A percentile compares a stretch with the other conserved stretches of the same genome.
phyloP scores from a whole-genome alignment of 129 eudicot genomes.

The Apium graveolens region DNA sequence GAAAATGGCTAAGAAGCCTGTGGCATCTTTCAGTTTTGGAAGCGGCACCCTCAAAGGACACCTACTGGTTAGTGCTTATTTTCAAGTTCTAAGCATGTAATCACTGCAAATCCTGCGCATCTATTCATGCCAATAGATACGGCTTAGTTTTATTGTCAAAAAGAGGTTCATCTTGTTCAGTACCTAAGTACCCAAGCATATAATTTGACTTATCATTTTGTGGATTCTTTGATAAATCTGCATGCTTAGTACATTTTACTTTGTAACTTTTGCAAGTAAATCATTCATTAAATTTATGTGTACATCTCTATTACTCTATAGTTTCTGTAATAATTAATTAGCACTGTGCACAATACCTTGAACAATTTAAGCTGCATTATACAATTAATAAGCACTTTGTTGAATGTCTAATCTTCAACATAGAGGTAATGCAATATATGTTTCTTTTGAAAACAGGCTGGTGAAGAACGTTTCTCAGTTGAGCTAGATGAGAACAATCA shows the following conservation, averaged over 20 bases:
- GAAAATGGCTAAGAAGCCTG: conserved; percentile 26
- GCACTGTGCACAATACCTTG: not conserved
- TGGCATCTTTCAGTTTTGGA: conserved; percentile 66
- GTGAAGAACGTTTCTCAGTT: conserved; percentile 88
- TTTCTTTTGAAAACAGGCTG: conserved; percentile 48
- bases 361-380: not conserved
- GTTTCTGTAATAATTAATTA: not conserved
- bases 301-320: not conserved
- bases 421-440: not conserved
- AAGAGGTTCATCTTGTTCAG: not conserved
- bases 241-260: not conserved
- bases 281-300: not conserved
- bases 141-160: not conserved
- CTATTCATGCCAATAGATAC: not conserved
- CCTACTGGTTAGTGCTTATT: conserved; percentile 54
- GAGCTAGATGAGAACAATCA: conserved; percentile 68
- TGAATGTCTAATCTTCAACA: not conserved
- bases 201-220: not conserved
- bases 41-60: conserved; percentile 91
- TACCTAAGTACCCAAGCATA: not conserved
- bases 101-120: not conserved
- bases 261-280: not conserved
- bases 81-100: not conserved
- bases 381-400: not conserved
- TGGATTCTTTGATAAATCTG: not conserved